These are phyloP conservation scores for Gilbertella persicaria DNA, from an alignment of 371 early-diverging fungal species.

Conservation along the genomic window DNA sequence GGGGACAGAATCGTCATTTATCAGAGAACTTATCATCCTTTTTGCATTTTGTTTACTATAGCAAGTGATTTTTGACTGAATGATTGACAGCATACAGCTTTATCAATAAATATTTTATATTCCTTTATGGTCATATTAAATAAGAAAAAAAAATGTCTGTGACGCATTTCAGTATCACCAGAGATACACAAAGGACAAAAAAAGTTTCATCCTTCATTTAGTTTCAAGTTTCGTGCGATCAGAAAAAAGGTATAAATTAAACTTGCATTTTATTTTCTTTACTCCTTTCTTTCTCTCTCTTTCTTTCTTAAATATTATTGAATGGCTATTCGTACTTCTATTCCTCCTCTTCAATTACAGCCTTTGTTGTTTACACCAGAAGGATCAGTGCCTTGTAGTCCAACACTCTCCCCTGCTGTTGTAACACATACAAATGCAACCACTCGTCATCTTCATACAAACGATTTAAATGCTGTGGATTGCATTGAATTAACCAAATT, in stretches of 20 bases:
- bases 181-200: not conserved
- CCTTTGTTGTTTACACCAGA: constrained; percentile 27
- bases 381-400: constrained; percentile 30
- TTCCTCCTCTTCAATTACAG: not conserved
- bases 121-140: constrained; percentile 17
- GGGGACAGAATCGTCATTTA: constrained; percentile 2
- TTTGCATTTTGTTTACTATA: not conserved
- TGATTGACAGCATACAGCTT: not conserved
- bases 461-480: constrained; percentile 25
- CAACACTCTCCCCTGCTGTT: constrained; percentile 30
- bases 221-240: not conserved
- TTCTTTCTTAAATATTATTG: constrained; percentile 1
- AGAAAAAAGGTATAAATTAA: constrained; percentile 12
- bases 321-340: not conserved
- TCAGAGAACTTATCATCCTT: not conserved
- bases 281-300: constrained; percentile 1
- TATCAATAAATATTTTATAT: not conserved
- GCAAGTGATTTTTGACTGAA: no score
- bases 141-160: constrained; percentile 10
- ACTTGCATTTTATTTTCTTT: constrained; percentile 1
- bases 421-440: constrained; percentile 34
- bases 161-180: constrained; percentile 15
- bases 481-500: constrained; percentile 27
- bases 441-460: constrained; percentile 30
- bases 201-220: constrained; percentile 3